A percentile compares a stretch with the other conserved stretches of the same genome.
These are phyloP conservation scores for Fusarium verrucosum DNA, from an alignment of 2,329 filamentous ascomycete species.

Conservation along the genomic window DNA sequence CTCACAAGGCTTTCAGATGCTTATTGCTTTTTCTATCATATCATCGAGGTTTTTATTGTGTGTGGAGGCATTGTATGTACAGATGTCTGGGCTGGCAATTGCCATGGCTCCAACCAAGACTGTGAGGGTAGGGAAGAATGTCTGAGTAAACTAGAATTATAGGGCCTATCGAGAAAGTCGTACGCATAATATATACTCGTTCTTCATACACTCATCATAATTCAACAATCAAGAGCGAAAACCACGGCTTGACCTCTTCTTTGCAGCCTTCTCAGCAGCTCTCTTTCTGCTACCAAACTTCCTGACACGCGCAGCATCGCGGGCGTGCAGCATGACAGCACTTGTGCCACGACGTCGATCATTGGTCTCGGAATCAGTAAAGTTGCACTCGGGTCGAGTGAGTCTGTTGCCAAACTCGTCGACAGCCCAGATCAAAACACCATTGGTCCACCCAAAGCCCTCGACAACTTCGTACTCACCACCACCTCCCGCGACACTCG, in stretches of 20 bases:
- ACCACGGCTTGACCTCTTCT: conserved; percentile 28
- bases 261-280: conserved; percentile 15
- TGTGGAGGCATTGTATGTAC: no score
- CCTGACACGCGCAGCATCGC: conserved; percentile 60
- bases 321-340: conserved; percentile 58
- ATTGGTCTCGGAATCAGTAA: conserved; percentile 56
- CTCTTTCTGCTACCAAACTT: conserved; percentile 52
- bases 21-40: background rate
- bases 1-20: background rate
- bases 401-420: conserved; percentile 68
- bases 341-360: conserved; percentile 48
- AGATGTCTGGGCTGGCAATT: background rate
- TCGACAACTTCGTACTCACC: conserved; percentile 76
- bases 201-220: conserved; percentile 1
- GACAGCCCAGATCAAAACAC: conserved; percentile 72
- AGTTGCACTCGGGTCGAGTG: conserved; percentile 64
- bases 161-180: background rate
- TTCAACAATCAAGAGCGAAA: conserved; percentile 8
- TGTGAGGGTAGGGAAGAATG: background rate
- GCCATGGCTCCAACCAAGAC: background rate
- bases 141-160: background rate
- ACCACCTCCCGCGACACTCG: conserved; percentile 69
- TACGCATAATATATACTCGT: background rate
- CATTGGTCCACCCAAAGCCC: conserved; percentile 77
- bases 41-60: background rate